phyloP scores from a whole-genome alignment of 805 yeast genomes.

The Ogataea glucozyma region DNA sequence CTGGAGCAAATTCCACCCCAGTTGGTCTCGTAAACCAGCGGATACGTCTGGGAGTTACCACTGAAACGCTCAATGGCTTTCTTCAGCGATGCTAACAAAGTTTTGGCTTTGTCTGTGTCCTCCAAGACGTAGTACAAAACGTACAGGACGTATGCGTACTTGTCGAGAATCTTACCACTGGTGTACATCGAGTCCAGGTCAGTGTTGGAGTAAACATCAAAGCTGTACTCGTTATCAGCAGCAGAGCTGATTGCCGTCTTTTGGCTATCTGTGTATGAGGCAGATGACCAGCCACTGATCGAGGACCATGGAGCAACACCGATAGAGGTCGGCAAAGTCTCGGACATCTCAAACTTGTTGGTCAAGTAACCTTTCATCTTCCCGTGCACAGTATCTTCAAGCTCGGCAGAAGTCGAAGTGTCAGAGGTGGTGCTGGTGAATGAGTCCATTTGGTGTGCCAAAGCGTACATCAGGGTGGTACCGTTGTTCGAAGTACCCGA shows the following conservation, averaged over 20 bases:
- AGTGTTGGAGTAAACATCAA: slow-evolving; percentile 45
- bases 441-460: slow-evolving; percentile 52
- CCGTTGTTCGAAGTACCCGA: slow-evolving; percentile 49
- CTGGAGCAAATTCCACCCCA: slow-evolving; percentile 76
- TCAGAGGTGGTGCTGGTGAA: slow-evolving; percentile 33
- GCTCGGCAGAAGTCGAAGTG: slow-evolving; percentile 35
- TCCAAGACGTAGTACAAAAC: slow-evolving; percentile 64
- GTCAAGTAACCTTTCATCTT: slow-evolving; percentile 46
- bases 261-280: slow-evolving; percentile 24
- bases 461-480: slow-evolving; percentile 46
- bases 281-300: slow-evolving; percentile 35
- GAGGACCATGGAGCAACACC: slow-evolving; percentile 59
- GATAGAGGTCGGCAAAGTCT: slow-evolving; percentile 42
- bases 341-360: slow-evolving; percentile 43
- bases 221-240: slow-evolving; percentile 41
- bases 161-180: slow-evolving; percentile 84
- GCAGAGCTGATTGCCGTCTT: slow-evolving; percentile 29
- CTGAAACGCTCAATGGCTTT: slow-evolving; percentile 67
- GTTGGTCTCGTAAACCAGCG: slow-evolving; percentile 71
- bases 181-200: slow-evolving; percentile 60
- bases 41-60: slow-evolving; percentile 62
- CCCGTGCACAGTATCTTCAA: slow-evolving; percentile 55
- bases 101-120: slow-evolving; percentile 50
- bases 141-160: slow-evolving; percentile 80
- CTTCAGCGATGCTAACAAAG: slow-evolving; percentile 58